Evolutionary conservation across 371 early-diverging fungal species (phyloP), one percentile per base, ranked within the genome.

Genomic region (Saksenaea oblongispora): DNA sequence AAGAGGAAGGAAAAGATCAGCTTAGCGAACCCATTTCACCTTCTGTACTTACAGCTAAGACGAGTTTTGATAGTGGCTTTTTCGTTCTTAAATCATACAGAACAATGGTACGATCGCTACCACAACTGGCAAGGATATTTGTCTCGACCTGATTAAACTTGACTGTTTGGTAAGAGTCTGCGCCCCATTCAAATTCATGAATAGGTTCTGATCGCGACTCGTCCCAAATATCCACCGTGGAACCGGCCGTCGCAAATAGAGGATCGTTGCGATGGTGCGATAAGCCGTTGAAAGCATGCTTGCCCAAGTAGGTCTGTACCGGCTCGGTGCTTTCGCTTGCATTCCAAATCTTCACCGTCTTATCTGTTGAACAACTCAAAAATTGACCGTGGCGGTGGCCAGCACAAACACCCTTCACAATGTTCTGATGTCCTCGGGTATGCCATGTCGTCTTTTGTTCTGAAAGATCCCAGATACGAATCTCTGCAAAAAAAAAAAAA

Each of bases 131-230:
- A 53, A 99, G 74, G 34, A 99, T 86, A 63, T 86, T 91, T 18
- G 89, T 88, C 75, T 99, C 96, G 5, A 95, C 93, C 71, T 93
- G 94, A 75, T 99, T 99, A 79, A 97, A 95, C 69, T 88, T 88
- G 66, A 98, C 94, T 1, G 93, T 84, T 55, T 91, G 92, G 73
- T 95, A 90, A 7, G 97, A 95, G 75, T 98, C 99, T 22, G 92
- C 90, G 9, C 96, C 98, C 97, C 98, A 97, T 36, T 87, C 83
- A 61, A 96, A 84, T 22, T 87, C 86, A 56, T 87, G 84, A 34
- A 93, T 81, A 3, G 99, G 98, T 59, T 93, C 89, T 7, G 95
- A 89, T 59, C 95, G 78, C 44, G 82, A 75, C 66, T 93, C 91
- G 65, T 99, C 96, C 97, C 98, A 99, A 22, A 99, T 81, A 58